Conservation (phyloP, 768 basidiomycete species). For the Gymnopilus dilepis region DNA sequence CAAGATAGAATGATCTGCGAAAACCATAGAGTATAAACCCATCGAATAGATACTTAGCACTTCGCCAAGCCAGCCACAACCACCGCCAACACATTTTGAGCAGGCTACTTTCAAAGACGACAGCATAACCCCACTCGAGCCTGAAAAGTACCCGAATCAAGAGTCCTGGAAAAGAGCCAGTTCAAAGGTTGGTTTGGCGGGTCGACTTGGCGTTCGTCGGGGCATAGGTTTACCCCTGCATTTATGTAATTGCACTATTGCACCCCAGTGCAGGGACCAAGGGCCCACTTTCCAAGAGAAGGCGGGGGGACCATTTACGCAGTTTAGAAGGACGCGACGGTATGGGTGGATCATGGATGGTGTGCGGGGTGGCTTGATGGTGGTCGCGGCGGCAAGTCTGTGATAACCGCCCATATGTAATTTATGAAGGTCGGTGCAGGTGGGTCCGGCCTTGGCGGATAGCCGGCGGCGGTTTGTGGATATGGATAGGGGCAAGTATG, state of each 20-base stretch:
- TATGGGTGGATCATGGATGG: no score
- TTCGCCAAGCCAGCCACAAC: no score
- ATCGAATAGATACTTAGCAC: background rate
- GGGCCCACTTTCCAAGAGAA: no score
- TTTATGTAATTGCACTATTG: background rate
- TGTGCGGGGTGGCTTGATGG: no score
- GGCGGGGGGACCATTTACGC: background rate
- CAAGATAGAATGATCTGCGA: no score
- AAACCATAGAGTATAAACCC: background rate
- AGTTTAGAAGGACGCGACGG: background rate
- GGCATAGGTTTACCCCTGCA: background rate
- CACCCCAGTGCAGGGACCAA: no score
- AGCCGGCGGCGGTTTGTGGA: background rate
- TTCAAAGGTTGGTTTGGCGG: slow-evolving; percentile 3
- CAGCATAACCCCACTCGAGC: no score
- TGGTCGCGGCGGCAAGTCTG: no score
- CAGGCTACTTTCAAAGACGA: background rate
- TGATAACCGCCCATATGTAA: no score
- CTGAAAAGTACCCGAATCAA: background rate
- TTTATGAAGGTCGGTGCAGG: no score
- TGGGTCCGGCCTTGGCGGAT: background rate
- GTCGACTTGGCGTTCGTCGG: background rate
- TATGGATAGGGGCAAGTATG: no score
- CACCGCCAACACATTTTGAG: slow-evolving; percentile 1
- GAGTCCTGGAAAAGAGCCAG: background rate